Base-by-base conservation (phyloP, 1,284 basidiomycete species). In the Leccinum huronense region DNA sequence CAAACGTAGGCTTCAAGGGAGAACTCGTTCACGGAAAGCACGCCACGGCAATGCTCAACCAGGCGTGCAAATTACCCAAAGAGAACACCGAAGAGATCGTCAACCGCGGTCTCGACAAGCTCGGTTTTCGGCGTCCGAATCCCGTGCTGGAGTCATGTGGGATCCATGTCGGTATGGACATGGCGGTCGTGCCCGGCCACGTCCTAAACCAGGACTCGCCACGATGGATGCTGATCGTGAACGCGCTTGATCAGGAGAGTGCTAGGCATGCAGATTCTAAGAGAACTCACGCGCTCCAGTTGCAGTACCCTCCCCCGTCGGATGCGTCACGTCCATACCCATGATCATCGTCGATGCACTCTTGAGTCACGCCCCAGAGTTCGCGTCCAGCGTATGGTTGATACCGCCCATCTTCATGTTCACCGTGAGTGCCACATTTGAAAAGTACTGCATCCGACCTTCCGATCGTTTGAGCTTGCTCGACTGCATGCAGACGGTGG, bases 331-430 rank as follows among this genome's bases (percentile, higher is more conserved):
- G 69, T 93, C 91, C 76, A 92, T 91, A 5, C 91, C 91, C 34
- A 93, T 84, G 38, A 93, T 74, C 87, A 94, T 93, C 0, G 90
- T 93, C 5, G 85, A 79, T 66, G 73, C 75, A 64, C 79, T 69
- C 65, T 77, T 80, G 45, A 93, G 76, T 86, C 85, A 89, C 1
- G 62, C 61, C 76, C 87, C 84, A 65, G 78, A 84, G 2, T 71
- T 68, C 10, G 74, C 69, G 65, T 88, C 87, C 48, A 93, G 74
- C 8, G 72, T 75, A 68, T 92, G 90, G 71, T 94, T 93, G 60
- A 88, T 79, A n/a, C 91, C 91, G 5, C 89, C 89, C 62, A 92
- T 76, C 79, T 94, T 93, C 81, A 88, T 89, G 75, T 93, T 94
- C 62, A 91, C 80, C 68, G 86, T 82, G 48, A 82, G 71, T 1